Percentiles rank a stretch among this genome's conserved stretches.
These are phyloP conservation scores for Neophaeococcomyces mojaviensis DNA, from an alignment of 2,329 filamentous ascomycete species.

Conservation along the genomic window DNA sequence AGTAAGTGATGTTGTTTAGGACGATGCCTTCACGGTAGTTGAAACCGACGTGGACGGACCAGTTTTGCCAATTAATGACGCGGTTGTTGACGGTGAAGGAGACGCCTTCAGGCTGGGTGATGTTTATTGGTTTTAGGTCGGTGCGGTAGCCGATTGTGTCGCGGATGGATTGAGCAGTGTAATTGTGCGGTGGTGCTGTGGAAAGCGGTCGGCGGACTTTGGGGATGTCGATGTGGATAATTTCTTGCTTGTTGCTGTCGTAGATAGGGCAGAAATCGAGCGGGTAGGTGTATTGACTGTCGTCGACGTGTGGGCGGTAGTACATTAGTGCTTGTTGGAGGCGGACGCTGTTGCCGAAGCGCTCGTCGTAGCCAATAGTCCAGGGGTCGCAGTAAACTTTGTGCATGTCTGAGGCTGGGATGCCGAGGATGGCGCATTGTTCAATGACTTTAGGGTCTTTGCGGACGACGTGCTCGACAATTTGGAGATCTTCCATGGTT, in stretches of 20 bases:
- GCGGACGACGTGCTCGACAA: constrained; percentile 68
- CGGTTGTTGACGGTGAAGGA: constrained; percentile 72
- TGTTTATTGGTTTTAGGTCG: constrained; percentile 78
- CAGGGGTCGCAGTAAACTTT: constrained; percentile 95
- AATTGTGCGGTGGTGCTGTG: constrained; percentile 67
- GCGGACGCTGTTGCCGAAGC: constrained; percentile 69
- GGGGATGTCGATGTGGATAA: constrained; percentile 78
- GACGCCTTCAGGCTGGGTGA: constrained; percentile 81
- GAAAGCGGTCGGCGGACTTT: constrained; percentile 67
- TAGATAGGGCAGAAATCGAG: constrained; percentile 92
- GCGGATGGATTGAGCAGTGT: constrained; percentile 66
- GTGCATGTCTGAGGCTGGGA: constrained; percentile 76
- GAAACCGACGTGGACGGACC: constrained; percentile 87
- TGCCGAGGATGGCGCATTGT: constrained; percentile 76
- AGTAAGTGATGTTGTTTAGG: constrained; percentile 81
- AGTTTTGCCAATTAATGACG: constrained; percentile 82
- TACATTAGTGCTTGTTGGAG: constrained; percentile 95
- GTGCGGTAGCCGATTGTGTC: constrained; percentile 66
- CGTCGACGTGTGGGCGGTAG: constrained; percentile 76
- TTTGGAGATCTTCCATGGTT: constrained; percentile 80
- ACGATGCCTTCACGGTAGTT: constrained; percentile 91
- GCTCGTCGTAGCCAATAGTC: constrained; percentile 92
- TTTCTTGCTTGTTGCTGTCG: constrained; percentile 68
- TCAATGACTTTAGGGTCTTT: constrained; percentile 82
- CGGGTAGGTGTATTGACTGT: constrained; percentile 84